These are phyloP conservation scores for Chlorophyllum brunneum DNA, from an alignment of 768 basidiomycete genomes.

Conservation along the genomic window DNA sequence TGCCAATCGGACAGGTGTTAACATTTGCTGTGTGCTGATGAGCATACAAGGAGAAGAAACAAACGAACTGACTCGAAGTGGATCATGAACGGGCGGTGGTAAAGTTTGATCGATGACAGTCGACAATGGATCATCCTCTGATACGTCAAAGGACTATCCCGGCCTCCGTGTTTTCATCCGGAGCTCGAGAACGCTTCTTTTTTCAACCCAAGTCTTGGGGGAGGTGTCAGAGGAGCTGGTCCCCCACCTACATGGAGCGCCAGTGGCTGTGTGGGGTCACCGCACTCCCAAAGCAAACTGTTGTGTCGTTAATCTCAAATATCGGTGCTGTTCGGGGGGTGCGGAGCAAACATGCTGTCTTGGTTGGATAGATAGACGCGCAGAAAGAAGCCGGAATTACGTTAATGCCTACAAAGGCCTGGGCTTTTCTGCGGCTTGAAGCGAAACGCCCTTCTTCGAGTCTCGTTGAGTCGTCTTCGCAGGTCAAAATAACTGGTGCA, in stretches of 20 bases:
- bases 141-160: background rate
- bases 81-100: background rate
- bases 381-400: background rate
- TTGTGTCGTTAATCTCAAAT: too few relatives aligned
- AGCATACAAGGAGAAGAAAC: too few relatives aligned
- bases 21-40: too few relatives aligned
- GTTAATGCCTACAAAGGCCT: background rate
- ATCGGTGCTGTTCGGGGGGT: too few relatives aligned
- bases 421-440: slow-evolving; percentile 6
- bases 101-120: background rate
- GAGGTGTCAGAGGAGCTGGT: too few relatives aligned
- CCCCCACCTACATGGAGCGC: too few relatives aligned
- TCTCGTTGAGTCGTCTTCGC: background rate
- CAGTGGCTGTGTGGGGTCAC: too few relatives aligned
- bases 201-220: background rate
- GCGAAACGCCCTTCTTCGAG: background rate
- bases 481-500: background rate
- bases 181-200: background rate
- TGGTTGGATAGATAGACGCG: too few relatives aligned
- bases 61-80: too few relatives aligned
- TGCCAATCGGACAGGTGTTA: background rate
- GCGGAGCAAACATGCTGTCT: too few relatives aligned
- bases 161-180: background rate
- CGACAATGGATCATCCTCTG: background rate
- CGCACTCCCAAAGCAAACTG: too few relatives aligned